Evolutionary conservation across 768 basidiomycete genomes (phyloP), one percentile per base, ranked within the genome.

Genomic region (Tylopilus balloui): DNA sequence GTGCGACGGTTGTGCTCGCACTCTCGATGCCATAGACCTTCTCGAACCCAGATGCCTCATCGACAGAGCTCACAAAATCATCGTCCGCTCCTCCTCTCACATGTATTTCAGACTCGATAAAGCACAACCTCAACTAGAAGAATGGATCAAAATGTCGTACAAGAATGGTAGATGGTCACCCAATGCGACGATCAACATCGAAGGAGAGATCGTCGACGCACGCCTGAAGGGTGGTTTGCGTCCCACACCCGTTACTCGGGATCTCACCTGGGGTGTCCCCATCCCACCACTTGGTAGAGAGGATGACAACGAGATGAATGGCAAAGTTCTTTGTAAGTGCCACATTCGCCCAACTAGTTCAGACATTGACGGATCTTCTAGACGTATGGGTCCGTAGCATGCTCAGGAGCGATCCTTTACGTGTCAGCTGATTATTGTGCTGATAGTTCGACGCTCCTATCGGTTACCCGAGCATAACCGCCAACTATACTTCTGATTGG

Each of bases 381-480:
- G 91, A 96, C 70, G 94, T 97, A 52, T 96, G 94, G 92, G 91
- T 94, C 62, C 52, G 89, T 77, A 19, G 6, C 3, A 17, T 41
- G 6, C 4, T 15, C 15, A 9, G 25, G 38, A 15, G 7, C 4
- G 17, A 24, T 36, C 4, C 1, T 41, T 23, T 12, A 17, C 14
- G 13, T 32, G n/a, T 19, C 12, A 23, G n/a, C 37, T 58, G 40
- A 55, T 47, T 28, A 2, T 28, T 47, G 34, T 24, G 25, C 40
- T 32, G 45, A n/a, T 55, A 93, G 95, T 97, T 95, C 62, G 95
- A 99, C 58, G 95, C 95, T 0, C 90, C 91, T 8, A 90, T 96
- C 48, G 96, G 96, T 50, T 99, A 99, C 68, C 84, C 89, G 3
- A 96, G 94, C 69, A 97, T 99, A 54, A 99, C 96, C 2, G 92